These are phyloP conservation scores for Apiospora arundinis DNA, from an alignment of 2,329 filamentous ascomycete genomes.

Conservation along the genomic window DNA sequence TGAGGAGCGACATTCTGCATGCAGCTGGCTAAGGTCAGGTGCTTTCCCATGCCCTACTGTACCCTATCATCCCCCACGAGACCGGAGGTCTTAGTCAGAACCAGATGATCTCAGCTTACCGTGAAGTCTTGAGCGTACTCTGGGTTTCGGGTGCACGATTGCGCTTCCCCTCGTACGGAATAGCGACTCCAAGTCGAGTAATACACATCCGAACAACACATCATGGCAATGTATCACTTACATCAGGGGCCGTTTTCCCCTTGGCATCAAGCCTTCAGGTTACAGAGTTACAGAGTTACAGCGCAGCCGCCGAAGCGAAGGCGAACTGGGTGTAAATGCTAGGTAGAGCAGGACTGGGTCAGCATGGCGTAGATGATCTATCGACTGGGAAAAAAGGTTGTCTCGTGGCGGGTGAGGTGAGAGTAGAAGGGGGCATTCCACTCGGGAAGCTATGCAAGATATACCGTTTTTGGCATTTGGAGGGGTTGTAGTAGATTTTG, in stretches of 20 bases:
- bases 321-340: not conserved
- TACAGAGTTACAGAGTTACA: not conserved
- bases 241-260: not conserved
- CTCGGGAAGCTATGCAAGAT: not conserved
- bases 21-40: conserved; percentile 11
- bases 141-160: not conserved
- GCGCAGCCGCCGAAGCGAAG: not conserved
- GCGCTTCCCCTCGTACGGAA: not conserved
- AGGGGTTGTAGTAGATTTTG: not conserved
- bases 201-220: not conserved
- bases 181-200: not conserved
- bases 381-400: not conserved
- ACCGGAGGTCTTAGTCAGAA: conserved; percentile 15
- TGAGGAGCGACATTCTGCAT: conserved; percentile 5
- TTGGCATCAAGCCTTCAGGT: not conserved
- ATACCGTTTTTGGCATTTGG: conserved; percentile 10
- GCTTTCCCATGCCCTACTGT: conserved; percentile 8
- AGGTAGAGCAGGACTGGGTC: not conserved
- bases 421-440: not conserved
- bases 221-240: not conserved
- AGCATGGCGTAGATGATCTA: not conserved
- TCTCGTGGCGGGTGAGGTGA: not conserved
- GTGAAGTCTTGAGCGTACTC: not conserved
- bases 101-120: conserved; percentile 13
- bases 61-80: conserved; percentile 17